A percentile compares a stretch with the other conserved stretches of the same genome.
Evolutionary conservation across 2,329 filamentous ascomycete genomes (phyloP).

Genomic region (Dactylellina cionopaga): DNA sequence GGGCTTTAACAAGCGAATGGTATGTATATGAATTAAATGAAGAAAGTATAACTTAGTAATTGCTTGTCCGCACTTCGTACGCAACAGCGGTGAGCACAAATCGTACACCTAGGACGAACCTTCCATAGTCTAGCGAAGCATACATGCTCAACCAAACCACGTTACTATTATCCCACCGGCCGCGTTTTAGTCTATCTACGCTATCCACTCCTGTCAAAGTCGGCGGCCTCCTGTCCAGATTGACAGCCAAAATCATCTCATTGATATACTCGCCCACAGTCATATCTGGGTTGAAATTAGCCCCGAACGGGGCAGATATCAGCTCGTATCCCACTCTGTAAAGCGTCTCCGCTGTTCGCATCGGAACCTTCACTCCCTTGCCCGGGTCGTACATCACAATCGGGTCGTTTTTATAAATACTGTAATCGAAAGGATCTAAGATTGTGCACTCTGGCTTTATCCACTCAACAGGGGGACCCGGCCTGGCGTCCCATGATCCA

Average conservation of each 20-base stretch:
- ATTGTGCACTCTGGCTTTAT: conserved; percentile 13
- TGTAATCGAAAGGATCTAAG: conserved; percentile 19
- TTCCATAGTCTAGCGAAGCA: background rate
- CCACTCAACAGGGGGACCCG: background rate
- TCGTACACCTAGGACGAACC: background rate
- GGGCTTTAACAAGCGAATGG: too few species aligned
- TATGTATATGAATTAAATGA: too few species aligned
- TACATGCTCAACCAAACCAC: conserved; percentile 23
- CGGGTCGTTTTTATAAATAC: conserved; percentile 34
- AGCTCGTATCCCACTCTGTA: background rate
- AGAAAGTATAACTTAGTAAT: too few species aligned
- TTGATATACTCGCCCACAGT: conserved; percentile 31
- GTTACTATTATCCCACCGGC: conserved; percentile 6
- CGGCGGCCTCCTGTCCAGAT: background rate
- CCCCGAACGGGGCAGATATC: background rate
- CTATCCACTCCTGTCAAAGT: background rate
- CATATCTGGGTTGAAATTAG: background rate
- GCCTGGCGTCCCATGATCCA: background rate
- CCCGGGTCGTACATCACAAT: conserved; percentile 6
- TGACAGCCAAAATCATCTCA: background rate
- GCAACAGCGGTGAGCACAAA: conserved; percentile 3
- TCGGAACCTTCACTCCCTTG: background rate
- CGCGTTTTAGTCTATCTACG: background rate
- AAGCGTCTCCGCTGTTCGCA: background rate
- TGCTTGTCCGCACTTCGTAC: background rate